These are phyloP conservation scores for Parascedosporium putredinis DNA, from an alignment of 2,329 filamentous ascomycete genomes.

Conservation along the genomic window DNA sequence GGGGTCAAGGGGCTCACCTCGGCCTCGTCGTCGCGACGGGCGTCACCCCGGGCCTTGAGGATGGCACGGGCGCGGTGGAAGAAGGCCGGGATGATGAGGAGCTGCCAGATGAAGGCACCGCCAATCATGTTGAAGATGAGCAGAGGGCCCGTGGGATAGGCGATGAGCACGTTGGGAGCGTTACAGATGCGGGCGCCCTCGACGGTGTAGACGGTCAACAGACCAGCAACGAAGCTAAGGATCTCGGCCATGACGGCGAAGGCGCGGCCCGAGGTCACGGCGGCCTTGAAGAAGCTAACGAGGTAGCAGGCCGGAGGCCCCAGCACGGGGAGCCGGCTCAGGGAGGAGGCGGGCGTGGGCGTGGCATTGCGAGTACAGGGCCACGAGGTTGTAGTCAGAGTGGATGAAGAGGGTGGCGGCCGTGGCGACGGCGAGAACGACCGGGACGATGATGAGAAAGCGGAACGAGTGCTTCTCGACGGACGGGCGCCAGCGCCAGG, in stretches of 20 bases:
- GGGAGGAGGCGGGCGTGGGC: constrained; percentile 29
- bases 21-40: constrained; percentile 12
- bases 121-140: constrained; percentile 37
- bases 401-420: constrained; percentile 30
- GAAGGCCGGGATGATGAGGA: constrained; percentile 40
- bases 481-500: constrained; percentile 25
- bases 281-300: constrained; percentile 37
- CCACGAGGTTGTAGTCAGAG: constrained; percentile 38
- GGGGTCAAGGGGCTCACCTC: constrained; percentile 17
- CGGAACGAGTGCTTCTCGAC: constrained; percentile 43
- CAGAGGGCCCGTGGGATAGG: constrained; percentile 30
- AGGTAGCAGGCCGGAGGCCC: constrained; percentile 38
- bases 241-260: constrained; percentile 29
- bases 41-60: constrained; percentile 16
- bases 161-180: constrained; percentile 23
- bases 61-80: constrained; percentile 30
- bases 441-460: constrained; percentile 38
- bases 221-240: constrained; percentile 32
- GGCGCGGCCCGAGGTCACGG: constrained; percentile 30
- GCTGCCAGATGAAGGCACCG: constrained; percentile 40
- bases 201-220: constrained; percentile 38
- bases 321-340: constrained; percentile 34
- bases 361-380: constrained; percentile 45
- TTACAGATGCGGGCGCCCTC: constrained; percentile 37
- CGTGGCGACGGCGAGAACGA: constrained; percentile 34